phyloP scores from a whole-genome alignment of 2,329 filamentous ascomycete species.

The Acrocalymma vagum region DNA sequence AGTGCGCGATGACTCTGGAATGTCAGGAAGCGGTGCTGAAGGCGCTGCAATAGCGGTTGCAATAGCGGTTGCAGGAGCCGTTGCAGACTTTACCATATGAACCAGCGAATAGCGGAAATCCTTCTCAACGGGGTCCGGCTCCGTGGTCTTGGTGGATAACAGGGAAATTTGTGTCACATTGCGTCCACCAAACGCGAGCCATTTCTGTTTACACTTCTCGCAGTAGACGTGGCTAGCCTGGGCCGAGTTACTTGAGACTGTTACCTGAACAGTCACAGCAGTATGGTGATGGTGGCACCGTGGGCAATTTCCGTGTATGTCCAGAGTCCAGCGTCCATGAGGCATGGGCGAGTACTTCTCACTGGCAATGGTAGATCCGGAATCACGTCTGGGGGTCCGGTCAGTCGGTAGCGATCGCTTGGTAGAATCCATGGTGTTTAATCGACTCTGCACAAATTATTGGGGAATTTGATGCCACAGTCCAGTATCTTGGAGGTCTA shows the following conservation, averaged over 20 bases:
- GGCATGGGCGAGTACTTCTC: constrained; percentile 16
- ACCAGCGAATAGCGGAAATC: constrained; percentile 25
- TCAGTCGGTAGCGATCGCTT: constrained; percentile 1
- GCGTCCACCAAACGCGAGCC: constrained; percentile 32
- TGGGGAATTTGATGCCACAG: constrained; percentile 12
- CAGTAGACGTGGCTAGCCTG: constrained; percentile 29
- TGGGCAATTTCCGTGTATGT: constrained; percentile 36
- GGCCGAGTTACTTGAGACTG: constrained; percentile 14
- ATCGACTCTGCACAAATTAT: background rate
- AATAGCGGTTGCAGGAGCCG: constrained; percentile 21
- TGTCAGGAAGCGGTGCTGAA: constrained; percentile 20
- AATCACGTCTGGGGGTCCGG: constrained; percentile 16
- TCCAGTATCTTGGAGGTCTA: background rate
- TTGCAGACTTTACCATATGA: constrained; percentile 29
- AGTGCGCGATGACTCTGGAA: constrained; percentile 20
- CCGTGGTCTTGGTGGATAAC: constrained; percentile 26
- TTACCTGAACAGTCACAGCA: constrained; percentile 27
- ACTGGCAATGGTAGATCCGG: constrained; percentile 27
- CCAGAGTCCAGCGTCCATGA: constrained; percentile 27
- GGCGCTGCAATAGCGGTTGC: constrained; percentile 25
- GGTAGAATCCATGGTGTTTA: constrained; percentile 2
- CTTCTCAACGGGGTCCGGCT: constrained; percentile 22
- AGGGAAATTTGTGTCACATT: constrained; percentile 36
- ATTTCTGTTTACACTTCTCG: constrained; percentile 29
- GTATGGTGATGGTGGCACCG: constrained; percentile 37